Percentiles rank a stretch among this genome's conserved stretches.
Conservation (phyloP, 495 filamentous ascomycete genomes). For the Podospora pseudoanserina region DNA sequence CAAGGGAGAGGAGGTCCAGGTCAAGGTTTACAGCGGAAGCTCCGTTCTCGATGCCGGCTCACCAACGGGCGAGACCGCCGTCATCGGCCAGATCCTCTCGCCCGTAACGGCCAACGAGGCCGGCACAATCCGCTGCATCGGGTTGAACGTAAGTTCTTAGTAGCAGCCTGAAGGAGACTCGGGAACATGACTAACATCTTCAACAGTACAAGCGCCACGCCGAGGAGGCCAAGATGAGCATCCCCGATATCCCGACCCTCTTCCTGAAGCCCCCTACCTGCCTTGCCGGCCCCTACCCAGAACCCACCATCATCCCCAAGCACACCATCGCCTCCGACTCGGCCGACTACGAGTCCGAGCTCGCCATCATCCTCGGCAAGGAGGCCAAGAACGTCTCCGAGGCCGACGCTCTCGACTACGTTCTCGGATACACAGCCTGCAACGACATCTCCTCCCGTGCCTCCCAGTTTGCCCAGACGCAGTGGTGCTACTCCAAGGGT, state of each 20-base stretch:
- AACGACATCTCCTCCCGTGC: conserved; percentile 47
- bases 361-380: conserved; percentile 47
- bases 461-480: conserved; percentile 43
- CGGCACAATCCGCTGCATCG: conserved; percentile 46
- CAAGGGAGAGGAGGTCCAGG: conserved; percentile 52
- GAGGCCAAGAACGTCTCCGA: conserved; percentile 46
- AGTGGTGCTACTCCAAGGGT: conserved; percentile 49
- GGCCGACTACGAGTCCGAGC: conserved; percentile 46
- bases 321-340: conserved; percentile 38
- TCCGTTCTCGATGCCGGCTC: conserved; percentile 53
- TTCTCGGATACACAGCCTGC: conserved; percentile 45
- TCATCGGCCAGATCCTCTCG: conserved; percentile 52
- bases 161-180: conserved; percentile 2
- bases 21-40: conserved; percentile 52
- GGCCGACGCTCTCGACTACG: conserved; percentile 43
- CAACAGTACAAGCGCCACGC: conserved; percentile 47
- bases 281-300: conserved; percentile 41
- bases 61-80: conserved; percentile 46
- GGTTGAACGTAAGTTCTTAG: conserved; percentile 40
- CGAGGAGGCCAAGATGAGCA: conserved; percentile 43
- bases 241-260: conserved; percentile 43
- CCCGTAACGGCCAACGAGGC: conserved; percentile 48
- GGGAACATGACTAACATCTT: not conserved
- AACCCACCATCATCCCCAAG: conserved; percentile 47
- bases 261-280: conserved; percentile 45